Base-by-base conservation (phyloP, 2,329 filamentous ascomycete species). In the Nemania serpens region DNA sequence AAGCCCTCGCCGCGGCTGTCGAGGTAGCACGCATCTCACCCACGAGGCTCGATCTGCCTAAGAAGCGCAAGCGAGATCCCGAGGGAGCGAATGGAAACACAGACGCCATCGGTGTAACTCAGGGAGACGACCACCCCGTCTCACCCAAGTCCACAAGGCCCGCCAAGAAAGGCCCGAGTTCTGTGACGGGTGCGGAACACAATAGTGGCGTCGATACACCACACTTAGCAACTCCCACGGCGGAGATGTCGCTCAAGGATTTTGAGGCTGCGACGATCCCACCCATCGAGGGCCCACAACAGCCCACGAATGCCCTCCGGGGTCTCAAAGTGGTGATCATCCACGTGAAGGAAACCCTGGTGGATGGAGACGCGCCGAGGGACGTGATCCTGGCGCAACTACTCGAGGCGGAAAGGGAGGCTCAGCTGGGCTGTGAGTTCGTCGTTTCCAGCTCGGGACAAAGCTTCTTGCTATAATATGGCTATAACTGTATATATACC, bases 321-420 rank as follows among this genome's bases (percentile, higher is more conserved):
- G 93, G 92, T 0, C 73, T 98, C 29, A 90, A 87, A 64, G 81
- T 99, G 1, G 88, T 97, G 51, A 86, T 98, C 57, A 98, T 98
- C 39, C 95, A 99, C 73, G 85, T 98, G 71, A 99, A 99, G 74
- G 94, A 98, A 66, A 89, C 84, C 20, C 78, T 97, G 57, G 80
- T 82, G 9, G 93, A 97, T 72, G 91, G 87, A 0, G 85, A 85
- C 25, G 74, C 78, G 49, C 86, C 83, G 1, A 84, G 80, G 37
- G 86, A 91, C 3, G 82, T 77, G 1, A 96, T 98, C 37, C 69
- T 95, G 20, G 72, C 79, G 61, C 86, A 97, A 73, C 75, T 98
- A 51, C 73, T 77, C 17, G 85, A 86, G 25, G 81, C 91, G 61
- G 91, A 93, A 62, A 76, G 80, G 55, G 84, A 85, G 12, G 82